phyloP scores from a whole-genome alignment of 1,284 basidiomycete species.

The Puccinia triticina region DNA sequence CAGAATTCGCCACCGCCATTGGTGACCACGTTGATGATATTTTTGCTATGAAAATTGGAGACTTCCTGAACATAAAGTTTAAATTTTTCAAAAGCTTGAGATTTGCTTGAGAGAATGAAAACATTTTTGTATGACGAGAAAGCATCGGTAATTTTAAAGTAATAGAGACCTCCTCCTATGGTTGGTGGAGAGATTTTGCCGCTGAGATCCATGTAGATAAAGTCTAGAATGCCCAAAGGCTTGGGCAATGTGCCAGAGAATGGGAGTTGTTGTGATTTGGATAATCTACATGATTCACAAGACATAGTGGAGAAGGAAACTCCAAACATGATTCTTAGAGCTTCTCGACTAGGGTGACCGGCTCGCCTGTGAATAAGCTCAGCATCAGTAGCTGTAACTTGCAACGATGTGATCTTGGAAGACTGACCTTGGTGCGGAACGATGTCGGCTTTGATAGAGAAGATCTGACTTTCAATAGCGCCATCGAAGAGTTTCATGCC shows the following conservation, averaged over 20 bases:
- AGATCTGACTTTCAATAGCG: background rate
- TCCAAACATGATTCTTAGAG: background rate
- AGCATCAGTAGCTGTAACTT: too few species aligned
- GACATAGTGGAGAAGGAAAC: background rate
- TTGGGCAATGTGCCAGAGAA: background rate
- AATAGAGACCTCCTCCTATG: too few species aligned
- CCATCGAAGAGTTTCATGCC: too few species aligned
- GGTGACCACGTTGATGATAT: background rate
- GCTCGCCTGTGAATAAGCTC: background rate
- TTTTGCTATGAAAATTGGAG: too few species aligned
- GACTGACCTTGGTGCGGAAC: background rate
- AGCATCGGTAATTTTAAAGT: conserved; percentile 1
- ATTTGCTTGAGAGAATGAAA: conserved; percentile 16
- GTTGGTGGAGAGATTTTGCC: too few species aligned
- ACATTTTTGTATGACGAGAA: background rate
- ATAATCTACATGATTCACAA: background rate
- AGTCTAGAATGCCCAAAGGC: background rate
- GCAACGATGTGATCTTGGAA: background rate
- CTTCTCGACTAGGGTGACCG: background rate
- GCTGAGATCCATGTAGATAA: conserved; percentile 6
- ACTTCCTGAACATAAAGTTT: background rate
- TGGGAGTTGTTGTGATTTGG: conserved; percentile 13
- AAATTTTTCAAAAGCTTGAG: background rate
- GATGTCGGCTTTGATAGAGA: background rate
- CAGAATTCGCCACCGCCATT: background rate